Percentiles rank a stretch among this genome's conserved stretches.
Evolutionary conservation across 169 alveolate species (phyloP).

Genomic region (Babesia sp.): DNA sequence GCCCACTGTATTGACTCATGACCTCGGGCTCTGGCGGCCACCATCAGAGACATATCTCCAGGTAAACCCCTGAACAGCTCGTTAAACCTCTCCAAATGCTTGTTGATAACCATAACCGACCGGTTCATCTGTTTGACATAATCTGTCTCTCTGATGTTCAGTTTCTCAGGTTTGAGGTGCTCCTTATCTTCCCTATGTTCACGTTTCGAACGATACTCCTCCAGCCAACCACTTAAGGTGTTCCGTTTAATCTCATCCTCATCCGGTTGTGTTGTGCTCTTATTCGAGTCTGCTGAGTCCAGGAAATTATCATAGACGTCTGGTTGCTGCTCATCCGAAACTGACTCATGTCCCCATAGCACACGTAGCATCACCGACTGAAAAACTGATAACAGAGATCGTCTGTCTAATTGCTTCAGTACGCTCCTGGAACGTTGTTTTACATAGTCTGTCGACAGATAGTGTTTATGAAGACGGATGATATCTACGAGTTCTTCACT

Average conservation of each 20-base stretch:
- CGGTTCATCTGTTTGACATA: conserved; percentile 3
- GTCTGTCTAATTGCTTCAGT: conserved; percentile 37
- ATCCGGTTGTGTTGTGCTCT: neutral
- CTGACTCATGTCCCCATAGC: conserved; percentile 52
- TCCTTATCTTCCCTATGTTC: neutral
- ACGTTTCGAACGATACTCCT: conserved; percentile 25
- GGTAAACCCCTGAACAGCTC: conserved; percentile 27
- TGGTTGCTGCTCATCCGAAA: conserved; percentile 4
- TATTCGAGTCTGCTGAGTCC: neutral
- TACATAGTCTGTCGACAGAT: conserved; percentile 54
- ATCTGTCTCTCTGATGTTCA: conserved; percentile 37
- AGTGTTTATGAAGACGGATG: conserved; percentile 54
- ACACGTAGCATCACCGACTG: conserved; percentile 55
- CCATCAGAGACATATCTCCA: conserved; percentile 8
- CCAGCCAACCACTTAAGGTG: conserved; percentile 45
- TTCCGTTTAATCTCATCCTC: conserved; percentile 24
- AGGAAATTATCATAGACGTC: neutral
- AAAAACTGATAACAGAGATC: conserved; percentile 47
- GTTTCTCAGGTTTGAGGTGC: conserved; percentile 2
- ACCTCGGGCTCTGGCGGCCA: conserved; percentile 3
- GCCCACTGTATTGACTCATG: conserved; percentile 3
- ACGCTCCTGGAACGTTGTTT: conserved; percentile 52
- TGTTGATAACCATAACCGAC: neutral
- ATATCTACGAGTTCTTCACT: conserved; percentile 51
- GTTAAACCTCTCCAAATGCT: conserved; percentile 34